These are phyloP conservation scores for Fusarium veterinarium DNA, from an alignment of 2,329 filamentous ascomycete species.

Conservation along the genomic window DNA sequence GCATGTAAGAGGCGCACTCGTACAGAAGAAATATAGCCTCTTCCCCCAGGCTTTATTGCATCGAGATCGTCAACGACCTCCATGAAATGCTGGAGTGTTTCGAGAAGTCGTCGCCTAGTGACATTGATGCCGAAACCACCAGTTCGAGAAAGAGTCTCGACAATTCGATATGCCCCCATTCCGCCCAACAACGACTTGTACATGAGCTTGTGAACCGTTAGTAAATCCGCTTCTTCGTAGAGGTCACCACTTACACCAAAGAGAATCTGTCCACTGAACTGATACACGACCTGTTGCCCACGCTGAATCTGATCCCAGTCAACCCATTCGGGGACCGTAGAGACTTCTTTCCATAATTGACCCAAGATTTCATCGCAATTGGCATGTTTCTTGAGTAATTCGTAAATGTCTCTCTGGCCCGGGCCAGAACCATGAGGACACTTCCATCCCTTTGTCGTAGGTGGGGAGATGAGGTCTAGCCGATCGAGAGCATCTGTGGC, in stretches of 20 bases:
- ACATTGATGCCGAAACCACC: conserved; percentile 78
- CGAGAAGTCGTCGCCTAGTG: conserved; percentile 70
- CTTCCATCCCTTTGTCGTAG: conserved; percentile 42
- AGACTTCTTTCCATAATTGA: conserved; percentile 74
- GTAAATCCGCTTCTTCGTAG: background rate
- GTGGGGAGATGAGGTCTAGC: conserved; percentile 68
- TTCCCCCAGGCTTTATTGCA: conserved; percentile 73
- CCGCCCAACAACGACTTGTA: conserved; percentile 76
- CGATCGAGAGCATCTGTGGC: conserved; percentile 73
- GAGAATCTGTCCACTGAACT: conserved; percentile 75
- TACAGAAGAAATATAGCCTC: conserved; percentile 70
- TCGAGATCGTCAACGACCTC: conserved; percentile 75
- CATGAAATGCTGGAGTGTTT: conserved; percentile 81
- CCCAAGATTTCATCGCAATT: conserved; percentile 64
- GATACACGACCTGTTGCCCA: conserved; percentile 82
- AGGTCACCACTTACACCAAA: conserved; percentile 58
- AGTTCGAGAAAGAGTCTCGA: conserved; percentile 78
- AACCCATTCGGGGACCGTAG: conserved; percentile 78
- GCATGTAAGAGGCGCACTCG: conserved; percentile 74
- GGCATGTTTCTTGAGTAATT: conserved; percentile 69
- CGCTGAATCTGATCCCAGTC: conserved; percentile 80
- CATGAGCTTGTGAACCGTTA: conserved; percentile 56
- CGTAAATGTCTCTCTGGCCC: conserved; percentile 69
- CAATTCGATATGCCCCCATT: conserved; percentile 78
- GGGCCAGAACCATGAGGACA: conserved; percentile 45